Evolutionary conservation across 2,329 filamentous ascomycete species (phyloP), one percentile per base, ranked within the genome.

Genomic region (Trichoderma breve): DNA sequence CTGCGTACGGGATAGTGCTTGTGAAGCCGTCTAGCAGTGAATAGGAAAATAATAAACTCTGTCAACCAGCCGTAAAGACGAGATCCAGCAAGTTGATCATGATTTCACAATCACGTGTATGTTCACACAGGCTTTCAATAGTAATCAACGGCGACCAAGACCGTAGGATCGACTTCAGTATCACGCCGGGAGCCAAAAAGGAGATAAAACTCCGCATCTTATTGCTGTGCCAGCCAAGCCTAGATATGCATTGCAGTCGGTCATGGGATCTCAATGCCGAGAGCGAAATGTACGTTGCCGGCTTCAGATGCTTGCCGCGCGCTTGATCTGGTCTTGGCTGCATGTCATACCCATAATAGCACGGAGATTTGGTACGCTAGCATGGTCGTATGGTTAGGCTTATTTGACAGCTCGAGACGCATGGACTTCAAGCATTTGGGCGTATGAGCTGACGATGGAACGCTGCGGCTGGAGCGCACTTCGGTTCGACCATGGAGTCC

Each of bases 131-230:
- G 18, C 18, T 21, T 47, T 47, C 1, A 5, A 4, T 18, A 15
- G 36, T 18, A 0, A 39, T 18, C 6, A 43, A 43, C 39, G 39
- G 1, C 6, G 15, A 6, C 15, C 5, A 39, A 39, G 15, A 39
- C 7, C 0, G n/a, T 51, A 51, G n/a, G 0, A 12, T 1, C 43
- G 9, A 1, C 1, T 4, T 6, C 0, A 14, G 5, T 12, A 53
- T 14, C 12, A 53, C 47, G 6, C 0, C 18, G 3, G 4, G 9
- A 53, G 21, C 47, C n/a, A 3, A 53, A 53, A 53, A 24, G 11
- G 21, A 53, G 21, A 53, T 21, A 6, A 14, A 1, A 24, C 47
- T 53, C 47, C n/a, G 11, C n/a, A 24, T 51, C 18, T n/a, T 21
- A 24, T 14, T 24, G 11, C 21, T 14, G 11, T 51, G 47, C 5